A percentile compares a stretch with the other conserved stretches of the same genome.
These are phyloP conservation scores for Aurifilum marmelostoma DNA, from an alignment of 2,329 filamentous ascomycete genomes.

Conservation along the genomic window DNA sequence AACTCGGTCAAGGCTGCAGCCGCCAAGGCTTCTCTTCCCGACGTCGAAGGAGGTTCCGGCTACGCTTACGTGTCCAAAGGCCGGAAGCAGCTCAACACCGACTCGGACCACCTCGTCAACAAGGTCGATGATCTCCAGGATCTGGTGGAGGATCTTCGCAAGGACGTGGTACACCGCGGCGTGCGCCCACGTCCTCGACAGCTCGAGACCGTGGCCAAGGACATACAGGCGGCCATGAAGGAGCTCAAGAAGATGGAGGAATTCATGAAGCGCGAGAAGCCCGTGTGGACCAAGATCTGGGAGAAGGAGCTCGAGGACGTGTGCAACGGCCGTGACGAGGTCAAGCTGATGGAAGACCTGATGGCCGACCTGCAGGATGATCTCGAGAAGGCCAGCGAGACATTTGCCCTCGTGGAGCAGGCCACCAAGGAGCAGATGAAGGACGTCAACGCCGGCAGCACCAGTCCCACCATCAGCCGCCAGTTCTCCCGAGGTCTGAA, in stretches of 20 bases:
- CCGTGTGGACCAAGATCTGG: slow-evolving; percentile 99
- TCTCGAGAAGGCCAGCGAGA: slow-evolving; percentile 90
- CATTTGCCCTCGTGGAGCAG: slow-evolving; percentile 93
- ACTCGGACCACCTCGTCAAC: slow-evolving; percentile 87
- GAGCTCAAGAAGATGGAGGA: slow-evolving; percentile 95
- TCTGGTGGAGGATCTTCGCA: slow-evolving; percentile 91
- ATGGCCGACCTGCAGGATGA: slow-evolving; percentile 92
- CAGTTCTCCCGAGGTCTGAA: slow-evolving; percentile 61
- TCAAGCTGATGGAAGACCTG: slow-evolving; percentile 95
- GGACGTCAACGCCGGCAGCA: slow-evolving; percentile 60
- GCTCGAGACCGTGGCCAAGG: slow-evolving; percentile 85
- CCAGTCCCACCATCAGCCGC: slow-evolving; percentile 46
- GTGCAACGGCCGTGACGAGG: slow-evolving; percentile 90
- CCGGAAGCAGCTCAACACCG: slow-evolving; percentile 82
- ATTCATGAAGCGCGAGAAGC: slow-evolving; percentile 88
- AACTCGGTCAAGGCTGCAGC: slow-evolving; percentile 77
- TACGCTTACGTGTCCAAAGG: slow-evolving; percentile 83
- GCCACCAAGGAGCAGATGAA: slow-evolving; percentile 98
- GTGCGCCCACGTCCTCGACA: slow-evolving; percentile 89
- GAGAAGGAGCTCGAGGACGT: slow-evolving; percentile 96
- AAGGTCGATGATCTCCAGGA: slow-evolving; percentile 98
- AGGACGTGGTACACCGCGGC: slow-evolving; percentile 92
- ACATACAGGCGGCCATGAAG: slow-evolving; percentile 78
- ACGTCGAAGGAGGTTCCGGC: slow-evolving; percentile 76
- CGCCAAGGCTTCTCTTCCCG: slow-evolving; percentile 69